Conservation (phyloP, 768 basidiomycete species). For the Leccinum boreale region DNA sequence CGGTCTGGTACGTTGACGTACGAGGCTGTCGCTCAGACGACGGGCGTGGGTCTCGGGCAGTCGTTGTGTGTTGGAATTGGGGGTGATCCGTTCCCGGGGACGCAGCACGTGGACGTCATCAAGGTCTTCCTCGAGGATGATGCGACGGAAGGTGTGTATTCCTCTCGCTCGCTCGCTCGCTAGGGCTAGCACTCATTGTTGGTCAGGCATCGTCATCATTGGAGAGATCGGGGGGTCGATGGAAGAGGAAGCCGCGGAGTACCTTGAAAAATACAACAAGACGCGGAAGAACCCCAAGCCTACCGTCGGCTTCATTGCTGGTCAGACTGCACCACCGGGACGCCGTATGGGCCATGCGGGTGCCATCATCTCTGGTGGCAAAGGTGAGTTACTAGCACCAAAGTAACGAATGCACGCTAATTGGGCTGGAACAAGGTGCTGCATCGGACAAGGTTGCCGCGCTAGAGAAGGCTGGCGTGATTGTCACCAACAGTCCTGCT, state of each 20-base stretch:
- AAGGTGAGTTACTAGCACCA: slow-evolving; percentile 55
- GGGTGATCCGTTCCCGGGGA: slow-evolving; percentile 95
- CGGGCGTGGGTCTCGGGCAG: slow-evolving; percentile 92
- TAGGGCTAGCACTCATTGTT: slow-evolving; percentile 3
- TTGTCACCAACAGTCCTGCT: slow-evolving; percentile 94
- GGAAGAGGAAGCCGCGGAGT: slow-evolving; percentile 99
- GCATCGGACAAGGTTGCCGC: slow-evolving; percentile 93
- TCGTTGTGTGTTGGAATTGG: slow-evolving; percentile 97
- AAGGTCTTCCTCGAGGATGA: slow-evolving; percentile 95
- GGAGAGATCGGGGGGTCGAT: slow-evolving; percentile 99
- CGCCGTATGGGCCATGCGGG: slow-evolving; percentile 98
- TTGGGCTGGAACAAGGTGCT: slow-evolving; percentile 50
- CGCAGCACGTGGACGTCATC: slow-evolving; percentile 92
- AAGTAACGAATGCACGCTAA: background rate
- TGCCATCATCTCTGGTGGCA: slow-evolving; percentile 97
- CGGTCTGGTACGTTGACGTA: slow-evolving; percentile 96
- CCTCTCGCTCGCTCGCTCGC: background rate
- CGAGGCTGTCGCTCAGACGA: slow-evolving; percentile 98
- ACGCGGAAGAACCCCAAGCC: slow-evolving; percentile 85
- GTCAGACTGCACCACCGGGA: slow-evolving; percentile 95
- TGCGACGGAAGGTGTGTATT: slow-evolving; percentile 84
- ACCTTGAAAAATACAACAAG: slow-evolving; percentile 90
- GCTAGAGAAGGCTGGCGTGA: slow-evolving; percentile 85
- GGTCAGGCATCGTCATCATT: slow-evolving; percentile 88
- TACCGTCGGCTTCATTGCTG: slow-evolving; percentile 97